Conservation (phyloP, 2,329 filamentous ascomycete species). For the Albophoma yamanashiensis region DNA sequence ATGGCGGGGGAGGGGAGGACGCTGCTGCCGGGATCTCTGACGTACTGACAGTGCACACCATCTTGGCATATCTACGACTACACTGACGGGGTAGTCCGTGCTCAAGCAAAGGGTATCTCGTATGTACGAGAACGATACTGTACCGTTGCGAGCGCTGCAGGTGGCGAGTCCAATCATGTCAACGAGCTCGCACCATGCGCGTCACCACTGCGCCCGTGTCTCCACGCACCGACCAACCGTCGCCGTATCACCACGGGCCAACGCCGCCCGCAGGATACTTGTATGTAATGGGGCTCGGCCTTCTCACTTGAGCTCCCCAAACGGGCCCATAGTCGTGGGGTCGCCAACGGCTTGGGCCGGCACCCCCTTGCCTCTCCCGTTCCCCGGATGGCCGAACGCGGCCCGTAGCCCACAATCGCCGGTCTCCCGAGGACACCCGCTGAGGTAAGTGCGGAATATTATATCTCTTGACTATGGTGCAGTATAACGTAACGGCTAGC, state of each 20-base stretch:
- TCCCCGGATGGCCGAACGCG: neutral
- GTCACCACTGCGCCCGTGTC: neutral
- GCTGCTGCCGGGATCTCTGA: neutral
- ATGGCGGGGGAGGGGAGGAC: too few relatives aligned
- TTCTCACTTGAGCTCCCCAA: neutral
- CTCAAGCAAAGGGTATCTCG: neutral
- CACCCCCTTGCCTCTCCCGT: neutral
- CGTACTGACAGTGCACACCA: neutral
- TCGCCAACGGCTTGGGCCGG: neutral
- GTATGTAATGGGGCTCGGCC: neutral
- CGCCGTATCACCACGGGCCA: neutral
- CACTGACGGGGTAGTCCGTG: too few relatives aligned
- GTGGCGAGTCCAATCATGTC: neutral
- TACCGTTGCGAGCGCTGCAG: neutral
- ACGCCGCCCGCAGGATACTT: neutral
- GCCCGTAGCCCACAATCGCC: neutral
- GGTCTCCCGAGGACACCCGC: neutral
- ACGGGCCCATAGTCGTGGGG: neutral
- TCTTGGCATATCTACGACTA: neutral
- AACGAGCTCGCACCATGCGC: neutral
- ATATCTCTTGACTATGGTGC: neutral
- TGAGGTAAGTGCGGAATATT: neutral
- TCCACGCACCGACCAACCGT: neutral
- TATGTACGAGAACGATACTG: neutral
- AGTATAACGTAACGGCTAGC: neutral